Conservation (phyloP, 116 monocot genomes). For the Cymodocea nodosa region DNA sequence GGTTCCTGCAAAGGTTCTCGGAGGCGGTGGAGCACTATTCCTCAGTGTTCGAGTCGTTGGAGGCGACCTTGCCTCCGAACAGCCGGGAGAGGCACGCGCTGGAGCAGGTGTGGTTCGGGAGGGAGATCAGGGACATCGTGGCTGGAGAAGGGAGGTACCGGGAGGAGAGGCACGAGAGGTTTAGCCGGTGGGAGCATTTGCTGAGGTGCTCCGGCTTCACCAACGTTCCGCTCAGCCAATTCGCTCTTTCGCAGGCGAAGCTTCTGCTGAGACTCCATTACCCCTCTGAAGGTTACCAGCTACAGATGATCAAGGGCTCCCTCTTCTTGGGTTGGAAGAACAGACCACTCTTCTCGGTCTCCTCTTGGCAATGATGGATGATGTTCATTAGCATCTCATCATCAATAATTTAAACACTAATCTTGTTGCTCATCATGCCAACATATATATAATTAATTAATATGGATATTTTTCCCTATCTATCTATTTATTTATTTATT, state of each 20-base stretch:
- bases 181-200: conserved; percentile 55
- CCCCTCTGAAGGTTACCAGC: conserved; percentile 81
- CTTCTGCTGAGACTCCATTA: conserved; percentile 77
- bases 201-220: conserved; percentile 41
- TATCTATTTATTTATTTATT: too few species aligned
- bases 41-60: conserved; percentile 80
- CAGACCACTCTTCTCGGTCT: conserved; percentile 84
- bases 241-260: conserved; percentile 76
- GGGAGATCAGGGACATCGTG: conserved; percentile 63
- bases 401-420: too few species aligned
- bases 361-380: conserved; percentile 52
- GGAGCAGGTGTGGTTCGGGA: conserved; percentile 71
- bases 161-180: conserved; percentile 46
- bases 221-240: conserved; percentile 32
- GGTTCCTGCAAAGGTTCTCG: conserved; percentile 47
- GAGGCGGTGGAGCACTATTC: conserved; percentile 70
- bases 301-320: conserved; percentile 41
- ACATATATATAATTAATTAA: too few species aligned
- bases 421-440: too few species aligned
- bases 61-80: conserved; percentile 75
- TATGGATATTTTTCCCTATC: too few species aligned
- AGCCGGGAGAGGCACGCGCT: conserved; percentile 60
- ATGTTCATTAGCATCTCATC: not conserved
- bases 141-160: conserved; percentile 19
- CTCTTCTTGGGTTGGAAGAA: conserved; percentile 84